Conservation (phyloP, 2,329 filamentous ascomycete species). For the Colletotrichum musicola region DNA sequence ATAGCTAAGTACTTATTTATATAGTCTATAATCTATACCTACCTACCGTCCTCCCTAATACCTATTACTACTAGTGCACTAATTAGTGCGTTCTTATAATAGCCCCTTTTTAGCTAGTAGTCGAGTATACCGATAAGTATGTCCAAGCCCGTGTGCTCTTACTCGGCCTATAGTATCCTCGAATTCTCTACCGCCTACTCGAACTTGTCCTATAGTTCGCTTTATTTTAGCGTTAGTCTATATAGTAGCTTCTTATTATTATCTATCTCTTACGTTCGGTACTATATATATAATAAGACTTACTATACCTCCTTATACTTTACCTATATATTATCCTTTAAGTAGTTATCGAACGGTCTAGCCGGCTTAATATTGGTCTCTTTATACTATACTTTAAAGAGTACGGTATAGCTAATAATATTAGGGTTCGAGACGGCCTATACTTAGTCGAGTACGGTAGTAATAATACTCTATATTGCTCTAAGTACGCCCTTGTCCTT, state of each 20-base stretch:
- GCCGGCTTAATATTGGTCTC: constrained; percentile 14
- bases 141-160: not conserved
- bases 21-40: constrained; percentile 20
- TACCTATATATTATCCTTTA: constrained; percentile 34
- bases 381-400: constrained; percentile 32
- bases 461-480: not conserved
- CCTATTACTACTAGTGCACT: not conserved
- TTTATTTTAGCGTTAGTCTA: not conserved
- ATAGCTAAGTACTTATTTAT: constrained; percentile 38
- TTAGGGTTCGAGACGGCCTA: not conserved
- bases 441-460: not conserved
- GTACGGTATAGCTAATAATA: constrained; percentile 12
- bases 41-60: constrained; percentile 28
- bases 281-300: constrained; percentile 20
- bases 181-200: not conserved
- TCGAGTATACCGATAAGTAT: not conserved
- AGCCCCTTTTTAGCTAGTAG: not conserved
- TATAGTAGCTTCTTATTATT: constrained; percentile 11
- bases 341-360: constrained; percentile 24
- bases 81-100: constrained; percentile 1
- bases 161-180: not conserved
- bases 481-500: not conserved
- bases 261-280: constrained; percentile 4
- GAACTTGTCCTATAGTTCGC: not conserved
- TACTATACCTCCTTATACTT: constrained; percentile 27